Evolutionary conservation across 495 filamentous ascomycete genomes (phyloP), one percentile per base, ranked within the genome.

Genomic region (Xylaria sp.): DNA sequence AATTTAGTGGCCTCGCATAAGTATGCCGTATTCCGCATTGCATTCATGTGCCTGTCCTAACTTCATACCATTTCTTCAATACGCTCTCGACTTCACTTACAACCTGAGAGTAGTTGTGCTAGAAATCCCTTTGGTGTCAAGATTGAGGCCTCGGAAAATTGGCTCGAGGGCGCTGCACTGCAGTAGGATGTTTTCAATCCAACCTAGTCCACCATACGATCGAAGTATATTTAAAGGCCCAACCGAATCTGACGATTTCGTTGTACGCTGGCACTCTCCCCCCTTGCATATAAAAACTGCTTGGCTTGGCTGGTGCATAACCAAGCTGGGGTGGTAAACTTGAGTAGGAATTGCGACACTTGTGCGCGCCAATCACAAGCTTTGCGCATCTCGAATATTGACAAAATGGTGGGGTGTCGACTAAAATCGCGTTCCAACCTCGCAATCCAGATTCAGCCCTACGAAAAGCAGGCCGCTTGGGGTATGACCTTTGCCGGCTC

Each of bases 281-380:
- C 24, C 31, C 31, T 33, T 58, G 31, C 29, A 58, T 58, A 19
- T 17, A 58, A 37, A n/a, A 59, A 37, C 31, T 59, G 26, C 33
- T 59, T 37, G 21, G 17, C 37, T 59, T 29, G 48, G 21, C n/a
- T 55, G 48, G 52, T 48, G 57, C 12, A 21, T 31, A 35, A 40
- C 57, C 29, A 59, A 35, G 31, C 31, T 43, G 57, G 33, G 55
- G 67, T 43, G 21, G 41, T 50, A 31, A 33, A 29, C n/a, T 63
- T 21, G 46, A 40, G 61, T 8, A n/a, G 31, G 3, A 3, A 57
- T 66, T 37, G 57, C 53, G 33, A 65, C 41, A 40, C 14, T 58
- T 0, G 35, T 71, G 69, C 61, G 69, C 69, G 67, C 71, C 71
- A 73, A 73, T 73, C 68, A 73, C 26, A 64, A 53, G 50, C 71